Evolutionary conservation across 2,329 filamentous ascomycete species (phyloP).

Genomic region (Paramyrothecium roridum): DNA sequence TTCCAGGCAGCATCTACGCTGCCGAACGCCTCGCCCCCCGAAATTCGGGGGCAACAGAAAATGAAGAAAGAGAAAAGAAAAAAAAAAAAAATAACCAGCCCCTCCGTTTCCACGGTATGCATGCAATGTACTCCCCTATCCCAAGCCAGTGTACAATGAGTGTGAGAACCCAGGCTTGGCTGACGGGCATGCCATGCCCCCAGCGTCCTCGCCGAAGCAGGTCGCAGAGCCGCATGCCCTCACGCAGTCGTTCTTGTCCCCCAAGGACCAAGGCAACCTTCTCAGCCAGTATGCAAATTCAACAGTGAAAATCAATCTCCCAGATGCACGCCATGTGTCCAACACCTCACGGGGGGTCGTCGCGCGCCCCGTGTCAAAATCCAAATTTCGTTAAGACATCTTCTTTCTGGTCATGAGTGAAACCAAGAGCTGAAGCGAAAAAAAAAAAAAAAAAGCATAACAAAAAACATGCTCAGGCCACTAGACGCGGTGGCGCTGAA

Average conservation of each 20-base stretch:
- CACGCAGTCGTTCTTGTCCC: slow-evolving; percentile 12
- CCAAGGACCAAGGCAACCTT: slow-evolving; percentile 15
- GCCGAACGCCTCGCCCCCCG: slow-evolving; percentile 12
- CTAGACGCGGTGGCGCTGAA: neutral
- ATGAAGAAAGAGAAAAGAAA: slow-evolving; percentile 11
- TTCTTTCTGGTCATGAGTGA: slow-evolving; percentile 24
- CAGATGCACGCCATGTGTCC: slow-evolving; percentile 20
- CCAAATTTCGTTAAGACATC: slow-evolving; percentile 29
- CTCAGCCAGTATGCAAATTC: slow-evolving; percentile 9
- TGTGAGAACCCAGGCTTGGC: slow-evolving; percentile 2
- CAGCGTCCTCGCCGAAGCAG: slow-evolving; percentile 4
- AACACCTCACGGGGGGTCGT: slow-evolving; percentile 17
- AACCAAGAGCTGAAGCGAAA: slow-evolving; percentile 18
- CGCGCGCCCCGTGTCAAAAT: slow-evolving; percentile 19
- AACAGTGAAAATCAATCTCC: slow-evolving; percentile 11
- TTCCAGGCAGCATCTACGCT: neutral
- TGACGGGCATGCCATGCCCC: neutral
- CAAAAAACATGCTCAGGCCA: slow-evolving; percentile 1
- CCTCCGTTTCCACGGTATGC: neutral
- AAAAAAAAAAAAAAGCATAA: slow-evolving; percentile 15
- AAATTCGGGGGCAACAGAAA: slow-evolving; percentile 9
- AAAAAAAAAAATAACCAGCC: slow-evolving; percentile 13
- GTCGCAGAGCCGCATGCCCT: slow-evolving; percentile 11
- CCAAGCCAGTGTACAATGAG: slow-evolving; percentile 17
- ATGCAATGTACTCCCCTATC: slow-evolving; percentile 11